Evolutionary conservation across 768 basidiomycete genomes (phyloP), one percentile per base, ranked within the genome.

Genomic region (Naganishia kalamii): DNA sequence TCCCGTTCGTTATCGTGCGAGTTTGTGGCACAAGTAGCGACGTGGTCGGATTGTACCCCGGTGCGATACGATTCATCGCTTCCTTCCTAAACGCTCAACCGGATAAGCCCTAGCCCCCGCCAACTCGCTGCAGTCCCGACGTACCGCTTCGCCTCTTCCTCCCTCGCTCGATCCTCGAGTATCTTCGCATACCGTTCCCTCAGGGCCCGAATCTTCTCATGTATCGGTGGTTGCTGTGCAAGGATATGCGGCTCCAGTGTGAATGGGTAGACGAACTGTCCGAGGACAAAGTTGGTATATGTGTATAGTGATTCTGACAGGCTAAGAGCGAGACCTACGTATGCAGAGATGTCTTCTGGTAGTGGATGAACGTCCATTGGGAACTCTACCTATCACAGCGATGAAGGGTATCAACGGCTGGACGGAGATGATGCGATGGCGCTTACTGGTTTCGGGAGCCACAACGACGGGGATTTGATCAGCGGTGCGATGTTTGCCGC

Each of bases 241-340:
- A 93, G 77, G 69, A 91, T 81, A 74, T 94, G 92, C 0, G 86
- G 84, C 73, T 98, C 94, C 59, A 98, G 84, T 3, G 92, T 88
- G 81, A 91, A 97, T 1, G 94, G 93, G 73, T 97, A 98, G 46
- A 89, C 94, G 72, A 97, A 96, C 93, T 98, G 75, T 5, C 23
- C 10, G 21, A 21, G 57, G 27, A 59, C 32, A 11, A 50, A 68
- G 30, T 60, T 60, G 44, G 46, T 49, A 41, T 66, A 25, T 25
- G 47, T 48, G 63, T 5, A 57, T 60, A 41, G 51, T 15, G 44
- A 32, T 69, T 79, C 32, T 71, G 59, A 0, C 27, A 30, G 29
- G 33, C 25, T 25, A 41, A 25, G 25, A 12, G 19, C 23, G 25
- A 17, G 6, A 77, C 85, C 71, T 70, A 93, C 94, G 75, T 98